These are phyloP conservation scores for Kondoa malvinella DNA, from an alignment of 768 basidiomycete genomes.

Conservation along the genomic window DNA sequence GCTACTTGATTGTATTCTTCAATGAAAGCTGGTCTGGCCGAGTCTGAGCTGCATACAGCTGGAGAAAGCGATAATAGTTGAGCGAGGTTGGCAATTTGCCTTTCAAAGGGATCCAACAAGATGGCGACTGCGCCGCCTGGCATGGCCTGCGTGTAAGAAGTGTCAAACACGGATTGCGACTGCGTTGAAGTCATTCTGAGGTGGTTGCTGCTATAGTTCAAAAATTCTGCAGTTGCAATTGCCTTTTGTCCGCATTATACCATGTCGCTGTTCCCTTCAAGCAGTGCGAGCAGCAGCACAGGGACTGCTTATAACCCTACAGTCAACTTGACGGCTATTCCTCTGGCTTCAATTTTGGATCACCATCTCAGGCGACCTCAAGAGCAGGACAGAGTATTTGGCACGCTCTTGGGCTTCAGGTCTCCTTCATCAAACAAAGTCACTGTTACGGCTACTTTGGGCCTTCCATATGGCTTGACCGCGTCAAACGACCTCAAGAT, in stretches of 20 bases:
- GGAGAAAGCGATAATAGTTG: neutral
- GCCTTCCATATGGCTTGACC: conserved; percentile 3
- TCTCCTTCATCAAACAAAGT: neutral
- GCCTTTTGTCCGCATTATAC: neutral
- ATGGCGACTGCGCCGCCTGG: neutral
- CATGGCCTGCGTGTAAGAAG: neutral
- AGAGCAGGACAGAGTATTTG: conserved; percentile 19
- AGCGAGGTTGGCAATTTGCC: neutral
- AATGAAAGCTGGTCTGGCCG: neutral
- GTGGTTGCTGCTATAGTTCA: neutral
- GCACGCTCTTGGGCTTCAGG: conserved; percentile 12
- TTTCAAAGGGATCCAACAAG: conserved; percentile 3
- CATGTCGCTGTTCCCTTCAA: neutral
- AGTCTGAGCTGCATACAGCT: neutral
- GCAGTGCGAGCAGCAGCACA: neutral
- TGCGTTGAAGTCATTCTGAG: neutral
- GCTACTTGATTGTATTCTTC: neutral
- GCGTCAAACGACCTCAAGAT: neutral
- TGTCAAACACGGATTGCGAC: neutral
- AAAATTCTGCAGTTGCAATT: neutral
- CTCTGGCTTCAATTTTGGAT: conserved; percentile 1
- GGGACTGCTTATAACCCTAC: neutral
- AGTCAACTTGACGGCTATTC: neutral
- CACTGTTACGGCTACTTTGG: neutral
- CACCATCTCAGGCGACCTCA: conserved; percentile 16